These are phyloP conservation scores for Aspergillus luchuensis DNA, from an alignment of 2,329 filamentous ascomycete species.

Conservation along the genomic window DNA sequence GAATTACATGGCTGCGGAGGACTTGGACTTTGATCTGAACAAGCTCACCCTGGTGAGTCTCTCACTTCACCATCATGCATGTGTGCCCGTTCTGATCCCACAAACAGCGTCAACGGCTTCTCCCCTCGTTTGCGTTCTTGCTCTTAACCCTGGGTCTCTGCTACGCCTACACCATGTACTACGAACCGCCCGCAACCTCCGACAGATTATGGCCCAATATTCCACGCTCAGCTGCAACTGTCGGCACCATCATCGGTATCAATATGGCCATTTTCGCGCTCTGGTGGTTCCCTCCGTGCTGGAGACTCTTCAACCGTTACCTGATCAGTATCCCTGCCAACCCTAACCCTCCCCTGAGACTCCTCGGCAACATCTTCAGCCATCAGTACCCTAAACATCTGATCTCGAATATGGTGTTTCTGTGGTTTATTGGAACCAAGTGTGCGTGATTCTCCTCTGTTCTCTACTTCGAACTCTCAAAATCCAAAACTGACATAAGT, in stretches of 20 bases:
- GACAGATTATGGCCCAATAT: constrained; percentile 54
- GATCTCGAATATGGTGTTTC: constrained; percentile 54
- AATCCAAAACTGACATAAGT: no score
- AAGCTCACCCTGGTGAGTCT: constrained; percentile 39
- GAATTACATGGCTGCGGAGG: constrained; percentile 42
- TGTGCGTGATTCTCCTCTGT: constrained; percentile 33
- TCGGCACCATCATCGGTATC: constrained; percentile 51
- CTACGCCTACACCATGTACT: constrained; percentile 51
- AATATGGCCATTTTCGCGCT: constrained; percentile 55
- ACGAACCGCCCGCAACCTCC: constrained; percentile 50
- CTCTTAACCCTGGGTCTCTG: constrained; percentile 44
- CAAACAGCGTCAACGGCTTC: constrained; percentile 46
- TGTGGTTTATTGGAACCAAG: constrained; percentile 57
- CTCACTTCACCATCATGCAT: background rate
- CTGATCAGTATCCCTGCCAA: constrained; percentile 56
- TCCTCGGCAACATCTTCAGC: constrained; percentile 59
- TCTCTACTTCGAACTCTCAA: background rate
- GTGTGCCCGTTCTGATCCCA: background rate
- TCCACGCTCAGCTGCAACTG: constrained; percentile 55
- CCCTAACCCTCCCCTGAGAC: constrained; percentile 54
- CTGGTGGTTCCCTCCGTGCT: constrained; percentile 56
- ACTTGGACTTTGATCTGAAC: constrained; percentile 35
- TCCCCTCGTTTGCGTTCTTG: constrained; percentile 46
- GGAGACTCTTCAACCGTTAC: constrained; percentile 59
- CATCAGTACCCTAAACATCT: constrained; percentile 59